Evolutionary conservation across 345 rosid species (phyloP), one percentile per base, ranked within the genome.

Genomic region (Rubroshorea leprosula): DNA sequence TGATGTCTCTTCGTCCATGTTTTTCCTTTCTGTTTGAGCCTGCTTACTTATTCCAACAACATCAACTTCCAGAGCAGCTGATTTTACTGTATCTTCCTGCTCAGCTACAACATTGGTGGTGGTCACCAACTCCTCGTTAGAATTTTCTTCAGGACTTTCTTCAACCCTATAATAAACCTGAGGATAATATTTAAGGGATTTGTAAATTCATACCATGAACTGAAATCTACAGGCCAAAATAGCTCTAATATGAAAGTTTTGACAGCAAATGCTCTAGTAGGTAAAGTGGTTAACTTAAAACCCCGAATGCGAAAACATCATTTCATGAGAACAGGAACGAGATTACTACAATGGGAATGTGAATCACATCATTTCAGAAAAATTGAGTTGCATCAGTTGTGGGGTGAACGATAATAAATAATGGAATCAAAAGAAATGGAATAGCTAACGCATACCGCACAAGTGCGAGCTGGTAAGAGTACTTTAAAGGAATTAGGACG

Each of bases 401-500:
- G 16, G 48, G 22, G 11, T 25, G 53, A 55, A 10, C 20, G 14
- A 18, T 22, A 12, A 16, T 9, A 19, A 53, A 22, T 5, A 9
- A 19, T 21, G 8, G 23, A 57, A 50, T 27, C 46, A 45, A 41
- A 45, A 61, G 27, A 63, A 46, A 5, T 20, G 46, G 26, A 5
- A 27, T 19, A 23, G 11, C 46, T 50, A 43, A 35, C 54, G 43
- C 78, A 61, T 72, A 83, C 94, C 84, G 76, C 82, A 57, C 86
- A 81, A 6, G 95, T 76, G 10, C 77, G 78, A 70, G 95, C 47
- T 4, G 90, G 89, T 0, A 81, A 83, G 38, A 86, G 81, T 41
- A 83, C 77, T 74, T 74, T 76, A 70, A 86, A 78, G 51, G 95
- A 83, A 76, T 86, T 81, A 21, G 95, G 90, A 57, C 90, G 87